phyloP scores from a whole-genome alignment of 345 rosid genomes.

The Nephelium lappaceum region DNA sequence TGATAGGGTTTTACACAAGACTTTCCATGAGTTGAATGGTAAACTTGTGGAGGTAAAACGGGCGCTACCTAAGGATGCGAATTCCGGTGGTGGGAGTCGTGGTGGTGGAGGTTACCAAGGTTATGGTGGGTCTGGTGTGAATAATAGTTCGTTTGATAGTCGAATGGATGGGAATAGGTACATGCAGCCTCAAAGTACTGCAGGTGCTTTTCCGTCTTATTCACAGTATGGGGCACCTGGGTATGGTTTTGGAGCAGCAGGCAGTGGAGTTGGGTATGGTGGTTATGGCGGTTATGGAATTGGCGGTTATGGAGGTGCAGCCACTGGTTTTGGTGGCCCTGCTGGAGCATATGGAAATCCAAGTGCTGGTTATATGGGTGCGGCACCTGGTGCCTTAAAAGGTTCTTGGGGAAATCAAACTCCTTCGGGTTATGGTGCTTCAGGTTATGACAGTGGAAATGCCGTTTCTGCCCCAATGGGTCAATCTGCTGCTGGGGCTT shows the following conservation, averaged over 20 bases:
- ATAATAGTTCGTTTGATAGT: conserved; percentile 25
- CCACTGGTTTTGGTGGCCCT: conserved; percentile 32
- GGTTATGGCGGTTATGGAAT: conserved; percentile 38
- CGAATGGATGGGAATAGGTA: conserved; percentile 38
- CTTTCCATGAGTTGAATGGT: conserved; percentile 35
- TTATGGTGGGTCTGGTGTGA: conserved; percentile 26
- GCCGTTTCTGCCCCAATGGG: conserved; percentile 28
- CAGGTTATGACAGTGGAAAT: conserved; percentile 30
- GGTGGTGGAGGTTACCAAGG: conserved; percentile 35
- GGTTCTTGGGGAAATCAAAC: conserved; percentile 35
- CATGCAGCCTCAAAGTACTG: conserved; percentile 33
- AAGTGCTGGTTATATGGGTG: conserved; percentile 19
- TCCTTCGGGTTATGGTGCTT: conserved; percentile 32
- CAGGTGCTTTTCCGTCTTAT: conserved; percentile 33
- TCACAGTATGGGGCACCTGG: conserved; percentile 31
- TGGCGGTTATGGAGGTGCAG: conserved; percentile 37
- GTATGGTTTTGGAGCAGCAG: conserved; percentile 40
- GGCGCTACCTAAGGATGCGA: conserved; percentile 44
- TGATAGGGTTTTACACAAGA: conserved; percentile 38
- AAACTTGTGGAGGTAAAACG: conserved; percentile 47
- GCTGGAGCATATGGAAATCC: conserved; percentile 40
- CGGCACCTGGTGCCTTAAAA: conserved; percentile 27
- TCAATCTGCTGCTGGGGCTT: conserved; percentile 26
- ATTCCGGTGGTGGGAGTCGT: conserved; percentile 31
- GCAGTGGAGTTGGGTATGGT: conserved; percentile 35